Percentiles rank a stretch among this genome's conserved stretches.
Evolutionary conservation across 495 filamentous ascomycete genomes (phyloP).

Genomic region (Xylaria telfairii): DNA sequence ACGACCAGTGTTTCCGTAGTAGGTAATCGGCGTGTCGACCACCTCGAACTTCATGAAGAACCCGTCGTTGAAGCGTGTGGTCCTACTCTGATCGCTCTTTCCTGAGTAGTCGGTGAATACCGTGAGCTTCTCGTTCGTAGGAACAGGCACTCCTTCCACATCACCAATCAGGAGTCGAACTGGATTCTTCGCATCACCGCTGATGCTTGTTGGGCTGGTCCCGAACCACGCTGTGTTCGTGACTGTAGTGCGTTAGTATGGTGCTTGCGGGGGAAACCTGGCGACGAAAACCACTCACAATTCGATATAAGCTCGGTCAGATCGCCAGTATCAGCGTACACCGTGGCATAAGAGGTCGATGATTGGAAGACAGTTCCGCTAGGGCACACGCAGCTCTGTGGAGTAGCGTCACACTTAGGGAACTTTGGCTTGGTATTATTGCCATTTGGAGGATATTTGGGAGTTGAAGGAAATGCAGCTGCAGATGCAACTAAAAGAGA

Average conservation of each 20-base stretch:
- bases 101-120: neutral
- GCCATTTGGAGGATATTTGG: neutral
- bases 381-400: neutral
- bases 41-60: conserved; percentile 1
- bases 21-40: neutral
- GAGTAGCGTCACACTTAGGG: neutral
- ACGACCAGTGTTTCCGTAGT: neutral
- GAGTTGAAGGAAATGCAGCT: neutral
- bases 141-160: neutral
- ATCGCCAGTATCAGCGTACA: conserved; percentile 7
- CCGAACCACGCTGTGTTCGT: neutral
- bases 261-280: neutral
- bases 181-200: neutral
- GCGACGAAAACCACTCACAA: neutral
- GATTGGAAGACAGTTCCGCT: neutral
- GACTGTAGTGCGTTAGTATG: neutral
- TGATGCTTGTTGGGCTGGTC: neutral
- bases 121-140: neutral
- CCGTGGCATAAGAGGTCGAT: neutral
- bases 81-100: neutral
- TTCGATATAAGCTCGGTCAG: conserved; percentile 4
- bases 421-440: neutral
- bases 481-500: neutral
- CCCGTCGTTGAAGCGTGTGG: neutral
- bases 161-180: neutral